phyloP scores from a whole-genome alignment of 2,329 filamentous ascomycete genomes.

The Colletotrichum spaethianum region DNA sequence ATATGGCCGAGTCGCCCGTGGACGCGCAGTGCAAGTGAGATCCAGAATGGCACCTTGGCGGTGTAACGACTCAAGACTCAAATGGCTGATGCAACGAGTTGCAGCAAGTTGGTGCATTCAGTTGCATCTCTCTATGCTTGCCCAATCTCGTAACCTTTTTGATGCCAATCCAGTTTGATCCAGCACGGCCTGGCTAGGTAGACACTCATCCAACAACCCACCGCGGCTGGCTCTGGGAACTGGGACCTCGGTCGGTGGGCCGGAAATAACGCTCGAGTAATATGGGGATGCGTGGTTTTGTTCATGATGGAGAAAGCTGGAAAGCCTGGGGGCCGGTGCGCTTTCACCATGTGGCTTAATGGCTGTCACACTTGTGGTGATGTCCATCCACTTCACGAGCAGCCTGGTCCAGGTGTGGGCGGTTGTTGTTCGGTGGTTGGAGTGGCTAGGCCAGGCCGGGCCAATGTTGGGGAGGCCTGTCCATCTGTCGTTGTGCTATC shows the following conservation, averaged over 20 bases:
- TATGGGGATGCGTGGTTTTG: slow-evolving; percentile 25
- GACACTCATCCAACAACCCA: background rate
- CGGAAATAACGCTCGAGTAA: slow-evolving; percentile 3
- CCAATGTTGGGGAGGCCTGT: slow-evolving; percentile 6
- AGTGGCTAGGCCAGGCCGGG: background rate
- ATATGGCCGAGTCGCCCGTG: slow-evolving; percentile 34
- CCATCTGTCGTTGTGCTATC: background rate
- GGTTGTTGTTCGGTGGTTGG: slow-evolving; percentile 5
- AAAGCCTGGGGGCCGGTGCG: background rate
- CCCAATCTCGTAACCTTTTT: background rate
- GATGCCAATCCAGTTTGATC: background rate
- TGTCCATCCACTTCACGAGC: background rate
- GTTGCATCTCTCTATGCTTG: background rate
- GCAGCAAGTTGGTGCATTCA: background rate
- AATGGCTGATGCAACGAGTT: background rate
- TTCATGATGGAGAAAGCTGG: background rate
- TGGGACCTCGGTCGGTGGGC: background rate
- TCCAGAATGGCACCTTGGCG: slow-evolving; percentile 35
- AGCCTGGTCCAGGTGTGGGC: background rate
- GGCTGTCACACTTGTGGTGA: slow-evolving; percentile 8
- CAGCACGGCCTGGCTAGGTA: background rate
- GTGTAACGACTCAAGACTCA: slow-evolving; percentile 31
- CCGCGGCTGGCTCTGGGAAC: background rate
- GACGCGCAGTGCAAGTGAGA: slow-evolving; percentile 32
- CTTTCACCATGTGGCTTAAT: slow-evolving; percentile 3